These are phyloP conservation scores for Citrus sp. DNA, from an alignment of 345 rosid species.

Conservation along the genomic window DNA sequence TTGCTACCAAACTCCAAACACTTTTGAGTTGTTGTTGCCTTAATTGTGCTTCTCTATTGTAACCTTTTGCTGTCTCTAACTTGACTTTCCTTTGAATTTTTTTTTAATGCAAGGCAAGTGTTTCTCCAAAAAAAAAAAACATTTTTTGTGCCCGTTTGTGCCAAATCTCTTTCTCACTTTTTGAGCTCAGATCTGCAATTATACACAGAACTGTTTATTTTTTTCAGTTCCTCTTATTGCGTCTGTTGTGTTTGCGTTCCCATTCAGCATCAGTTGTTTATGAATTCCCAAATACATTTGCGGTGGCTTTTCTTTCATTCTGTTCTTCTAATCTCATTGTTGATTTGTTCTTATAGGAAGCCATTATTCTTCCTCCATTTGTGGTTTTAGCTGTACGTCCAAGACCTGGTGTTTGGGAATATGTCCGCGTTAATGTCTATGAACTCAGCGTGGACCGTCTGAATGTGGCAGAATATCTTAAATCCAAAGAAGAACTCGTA, in stretches of 20 bases:
- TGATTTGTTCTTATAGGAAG: conserved; percentile 15
- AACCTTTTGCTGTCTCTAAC: neutral
- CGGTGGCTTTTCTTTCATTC: neutral
- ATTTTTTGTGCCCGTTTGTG: neutral
- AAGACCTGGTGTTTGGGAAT: conserved; percentile 41
- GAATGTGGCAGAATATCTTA: conserved; percentile 30
- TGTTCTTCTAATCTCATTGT: neutral
- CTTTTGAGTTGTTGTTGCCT: too few species aligned
- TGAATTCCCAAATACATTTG: neutral
- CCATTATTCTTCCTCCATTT: conserved; percentile 34
- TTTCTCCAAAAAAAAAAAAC: neutral
- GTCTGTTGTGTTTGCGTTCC: neutral
- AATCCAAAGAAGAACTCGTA: conserved; percentile 35
- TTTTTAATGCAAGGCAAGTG: neutral
- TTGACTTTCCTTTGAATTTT: neutral
- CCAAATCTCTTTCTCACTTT: neutral
- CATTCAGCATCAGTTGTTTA: neutral
- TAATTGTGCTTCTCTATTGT: neutral
- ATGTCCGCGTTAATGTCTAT: conserved; percentile 24
- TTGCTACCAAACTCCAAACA: too few species aligned
- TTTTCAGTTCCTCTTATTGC: neutral
- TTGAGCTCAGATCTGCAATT: neutral
- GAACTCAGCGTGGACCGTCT: conserved; percentile 29
- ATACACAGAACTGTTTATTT: neutral
- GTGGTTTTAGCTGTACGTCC: conserved; percentile 32